Evolutionary conservation across 2,329 filamentous ascomycete species (phyloP).

Genomic region (Talaromyces pinophilus): DNA sequence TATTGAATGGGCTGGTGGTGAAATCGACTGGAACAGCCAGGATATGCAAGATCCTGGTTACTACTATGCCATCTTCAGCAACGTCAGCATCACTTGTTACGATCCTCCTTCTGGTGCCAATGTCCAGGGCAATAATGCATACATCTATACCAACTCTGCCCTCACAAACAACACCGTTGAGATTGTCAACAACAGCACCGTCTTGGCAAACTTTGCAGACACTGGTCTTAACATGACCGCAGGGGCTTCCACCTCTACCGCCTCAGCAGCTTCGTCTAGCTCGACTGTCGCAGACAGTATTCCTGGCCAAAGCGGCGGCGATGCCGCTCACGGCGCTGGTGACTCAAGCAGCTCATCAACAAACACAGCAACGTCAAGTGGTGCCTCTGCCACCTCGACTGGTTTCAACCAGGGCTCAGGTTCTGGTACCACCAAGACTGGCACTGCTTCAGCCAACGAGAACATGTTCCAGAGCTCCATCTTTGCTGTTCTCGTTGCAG

Average conservation of each 20-base stretch:
- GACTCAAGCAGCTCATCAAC: conserved; percentile 5
- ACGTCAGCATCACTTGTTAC: conserved; percentile 85
- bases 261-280: conserved; percentile 14
- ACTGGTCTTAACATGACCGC: conserved; percentile 73
- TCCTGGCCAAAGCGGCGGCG: conserved; percentile 38
- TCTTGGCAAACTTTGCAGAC: conserved; percentile 77
- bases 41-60: conserved; percentile 84
- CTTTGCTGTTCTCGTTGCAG: conserved; percentile 50
- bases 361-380: neutral
- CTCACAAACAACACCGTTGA: conserved; percentile 76
- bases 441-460: conserved; percentile 40
- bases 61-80: conserved; percentile 78
- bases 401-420: conserved; percentile 38
- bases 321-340: conserved; percentile 22
- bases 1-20: conserved; percentile 85
- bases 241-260: conserved; percentile 30
- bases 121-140: conserved; percentile 62
- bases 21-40: conserved; percentile 78
- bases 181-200: conserved; percentile 71
- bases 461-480: conserved; percentile 44
- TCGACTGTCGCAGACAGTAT: conserved; percentile 30
- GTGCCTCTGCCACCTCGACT: conserved; percentile 22
- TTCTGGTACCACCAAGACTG: conserved; percentile 25
- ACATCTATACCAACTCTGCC: conserved; percentile 67
- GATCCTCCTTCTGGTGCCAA: conserved; percentile 72